Conservation (phyloP, 2,329 filamentous ascomycete genomes). For the Beauveria pseudobassiana region DNA sequence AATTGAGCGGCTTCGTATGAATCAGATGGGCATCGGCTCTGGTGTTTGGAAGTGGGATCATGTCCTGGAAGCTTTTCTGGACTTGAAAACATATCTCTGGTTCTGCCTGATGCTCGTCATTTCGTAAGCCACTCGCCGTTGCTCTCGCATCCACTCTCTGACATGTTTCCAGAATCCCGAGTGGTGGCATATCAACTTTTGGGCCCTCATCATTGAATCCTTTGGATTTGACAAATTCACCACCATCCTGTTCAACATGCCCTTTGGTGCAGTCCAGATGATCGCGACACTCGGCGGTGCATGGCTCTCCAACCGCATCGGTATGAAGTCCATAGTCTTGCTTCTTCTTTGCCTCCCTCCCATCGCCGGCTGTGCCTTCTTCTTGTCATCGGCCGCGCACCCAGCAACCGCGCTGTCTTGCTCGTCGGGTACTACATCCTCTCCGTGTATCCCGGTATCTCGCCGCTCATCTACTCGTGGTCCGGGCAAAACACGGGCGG, state of each 20-base stretch:
- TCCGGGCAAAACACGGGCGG: conserved; percentile 53
- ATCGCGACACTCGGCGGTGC: conserved; percentile 52
- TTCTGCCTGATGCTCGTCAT: conserved; percentile 39
- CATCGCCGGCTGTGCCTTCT: conserved; percentile 50
- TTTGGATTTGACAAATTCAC: conserved; percentile 48
- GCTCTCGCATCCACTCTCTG: background rate
- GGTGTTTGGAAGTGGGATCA: conserved; percentile 31
- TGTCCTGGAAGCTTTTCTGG: conserved; percentile 25
- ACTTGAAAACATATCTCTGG: conserved; percentile 31
- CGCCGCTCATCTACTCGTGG: conserved; percentile 51
- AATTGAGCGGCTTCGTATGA: conserved; percentile 45
- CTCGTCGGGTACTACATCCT: conserved; percentile 53
- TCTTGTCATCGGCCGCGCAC: conserved; percentile 38
- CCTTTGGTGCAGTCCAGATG: conserved; percentile 51
- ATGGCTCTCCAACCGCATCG: conserved; percentile 44
- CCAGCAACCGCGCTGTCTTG: conserved; percentile 38
- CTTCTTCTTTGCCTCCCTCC: conserved; percentile 47
- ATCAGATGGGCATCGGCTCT: conserved; percentile 33
- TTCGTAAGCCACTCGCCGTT: conserved; percentile 27
- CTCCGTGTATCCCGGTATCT: conserved; percentile 49
- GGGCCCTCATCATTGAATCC: conserved; percentile 48
- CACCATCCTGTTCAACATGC: conserved; percentile 51
- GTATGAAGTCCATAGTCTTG: conserved; percentile 48
- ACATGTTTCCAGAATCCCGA: conserved; percentile 29
- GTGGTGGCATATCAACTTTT: conserved; percentile 49